Conservation (phyloP, 78 protist species). For the Speleostelium caveatum region DNA sequence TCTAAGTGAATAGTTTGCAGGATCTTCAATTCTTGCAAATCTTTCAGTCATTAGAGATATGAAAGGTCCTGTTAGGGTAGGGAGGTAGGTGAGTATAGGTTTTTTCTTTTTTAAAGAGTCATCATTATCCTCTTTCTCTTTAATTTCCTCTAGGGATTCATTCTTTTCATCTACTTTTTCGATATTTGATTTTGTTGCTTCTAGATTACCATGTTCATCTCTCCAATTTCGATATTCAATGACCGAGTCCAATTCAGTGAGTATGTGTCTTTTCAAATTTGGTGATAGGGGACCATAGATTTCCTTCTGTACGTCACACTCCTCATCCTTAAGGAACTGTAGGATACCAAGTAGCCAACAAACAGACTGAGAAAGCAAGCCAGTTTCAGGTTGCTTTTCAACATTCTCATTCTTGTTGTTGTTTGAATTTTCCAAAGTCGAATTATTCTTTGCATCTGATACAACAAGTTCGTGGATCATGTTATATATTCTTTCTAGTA, state of each 20-base stretch:
- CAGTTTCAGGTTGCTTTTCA: slow-evolving; percentile 27
- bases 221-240: slow-evolving; percentile 63
- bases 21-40: slow-evolving; percentile 41
- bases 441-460: slow-evolving; percentile 58
- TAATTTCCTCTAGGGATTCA: not conserved
- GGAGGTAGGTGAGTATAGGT: slow-evolving; percentile 39
- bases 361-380: slow-evolving; percentile 59
- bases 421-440: not conserved
- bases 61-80: slow-evolving; percentile 60
- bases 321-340: slow-evolving; percentile 75
- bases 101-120: not conserved
- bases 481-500: slow-evolving; percentile 62
- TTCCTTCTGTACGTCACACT: slow-evolving; percentile 30
- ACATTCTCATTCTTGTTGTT: not conserved
- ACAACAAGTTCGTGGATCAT: slow-evolving; percentile 58
- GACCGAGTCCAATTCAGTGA: slow-evolving; percentile 25
- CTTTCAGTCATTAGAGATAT: slow-evolving; percentile 20
- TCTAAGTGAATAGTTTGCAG: slow-evolving; percentile 37
- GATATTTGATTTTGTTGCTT: slow-evolving; percentile 17
- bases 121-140: not conserved
- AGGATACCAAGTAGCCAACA: slow-evolving; percentile 63
- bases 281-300: slow-evolving; percentile 59
- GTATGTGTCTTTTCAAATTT: slow-evolving; percentile 10
- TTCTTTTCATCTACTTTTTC: slow-evolving; percentile 5
- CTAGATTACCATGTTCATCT: slow-evolving; percentile 41